Percentiles rank a stretch among this genome's conserved stretches.
These are phyloP conservation scores for Moesziomyces globuligerus DNA, from an alignment of 1,284 basidiomycete genomes.

Conservation along the genomic window DNA sequence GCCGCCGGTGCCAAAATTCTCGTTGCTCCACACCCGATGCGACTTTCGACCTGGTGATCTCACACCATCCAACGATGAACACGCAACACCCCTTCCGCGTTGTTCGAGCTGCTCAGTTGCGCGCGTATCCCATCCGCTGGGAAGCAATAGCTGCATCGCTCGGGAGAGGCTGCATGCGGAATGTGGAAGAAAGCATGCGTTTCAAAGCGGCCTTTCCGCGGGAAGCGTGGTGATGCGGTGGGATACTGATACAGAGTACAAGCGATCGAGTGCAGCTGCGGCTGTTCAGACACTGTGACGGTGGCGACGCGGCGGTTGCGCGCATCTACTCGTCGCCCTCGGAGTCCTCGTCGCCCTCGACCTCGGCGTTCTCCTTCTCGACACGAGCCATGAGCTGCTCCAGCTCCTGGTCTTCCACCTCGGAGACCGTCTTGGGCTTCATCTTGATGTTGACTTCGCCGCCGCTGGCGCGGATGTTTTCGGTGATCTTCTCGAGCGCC, in stretches of 20 bases:
- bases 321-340: constrained; percentile 42
- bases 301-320: not conserved
- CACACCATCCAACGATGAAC: too few relatives aligned
- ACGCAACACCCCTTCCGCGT: too few relatives aligned
- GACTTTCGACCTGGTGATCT: too few relatives aligned
- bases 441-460: constrained; percentile 93
- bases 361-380: constrained; percentile 67
- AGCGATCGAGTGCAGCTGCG: not conserved
- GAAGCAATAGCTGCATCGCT: too few relatives aligned
- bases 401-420: constrained; percentile 67
- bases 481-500: constrained; percentile 89
- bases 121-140: too few relatives aligned
- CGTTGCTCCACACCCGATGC: too few relatives aligned
- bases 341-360: constrained; percentile 65
- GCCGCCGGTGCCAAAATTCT: too few relatives aligned
- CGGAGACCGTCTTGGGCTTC: constrained; percentile 73
- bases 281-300: not conserved
- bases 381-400: constrained; percentile 67
- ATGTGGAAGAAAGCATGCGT: too few relatives aligned
- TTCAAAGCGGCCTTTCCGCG: not conserved
- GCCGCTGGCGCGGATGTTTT: constrained; percentile 78
- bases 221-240: not conserved
- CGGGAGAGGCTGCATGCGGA: too few relatives aligned
- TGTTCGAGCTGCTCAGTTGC: too few relatives aligned
- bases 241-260: constrained; percentile 14